Conservation (phyloP, 768 basidiomycete genomes). For the Podaxis sp. region DNA sequence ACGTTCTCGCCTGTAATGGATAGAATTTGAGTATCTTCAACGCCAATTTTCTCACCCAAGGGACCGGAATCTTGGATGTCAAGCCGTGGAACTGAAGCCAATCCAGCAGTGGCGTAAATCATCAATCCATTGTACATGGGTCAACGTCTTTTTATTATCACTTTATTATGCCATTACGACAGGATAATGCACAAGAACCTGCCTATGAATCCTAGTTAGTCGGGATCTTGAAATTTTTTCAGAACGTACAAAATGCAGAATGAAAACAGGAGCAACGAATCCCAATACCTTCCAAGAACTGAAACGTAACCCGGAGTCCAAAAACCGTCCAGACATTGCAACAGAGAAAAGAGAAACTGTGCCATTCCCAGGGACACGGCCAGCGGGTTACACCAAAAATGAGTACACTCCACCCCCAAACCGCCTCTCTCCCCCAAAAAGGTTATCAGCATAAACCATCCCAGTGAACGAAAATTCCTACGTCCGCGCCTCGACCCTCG, state of each 20-base stretch:
- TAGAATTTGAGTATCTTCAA: not conserved
- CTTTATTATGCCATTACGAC: not conserved
- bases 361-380: not conserved
- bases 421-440: not conserved
- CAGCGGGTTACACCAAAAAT: not conserved
- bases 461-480: not conserved
- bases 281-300: not conserved
- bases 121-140: not conserved
- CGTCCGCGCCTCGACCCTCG: constrained; percentile 17
- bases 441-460: not conserved
- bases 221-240: not conserved
- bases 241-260: not conserved
- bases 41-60: constrained; percentile 15
- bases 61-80: constrained; percentile 44
- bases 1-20: constrained; percentile 1
- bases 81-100: constrained; percentile 38
- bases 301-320: not conserved
- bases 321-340: not conserved
- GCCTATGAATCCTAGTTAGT: not conserved
- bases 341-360: not conserved
- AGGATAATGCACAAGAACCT: not conserved
- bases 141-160: not conserved
- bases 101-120: not conserved
- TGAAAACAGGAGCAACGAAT: not conserved
- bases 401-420: not conserved